Percentiles rank a stretch among this genome's conserved stretches.
phyloP scores from a whole-genome alignment of 2,329 filamentous ascomycete genomes.

The Cladophialophora carrionii region DNA sequence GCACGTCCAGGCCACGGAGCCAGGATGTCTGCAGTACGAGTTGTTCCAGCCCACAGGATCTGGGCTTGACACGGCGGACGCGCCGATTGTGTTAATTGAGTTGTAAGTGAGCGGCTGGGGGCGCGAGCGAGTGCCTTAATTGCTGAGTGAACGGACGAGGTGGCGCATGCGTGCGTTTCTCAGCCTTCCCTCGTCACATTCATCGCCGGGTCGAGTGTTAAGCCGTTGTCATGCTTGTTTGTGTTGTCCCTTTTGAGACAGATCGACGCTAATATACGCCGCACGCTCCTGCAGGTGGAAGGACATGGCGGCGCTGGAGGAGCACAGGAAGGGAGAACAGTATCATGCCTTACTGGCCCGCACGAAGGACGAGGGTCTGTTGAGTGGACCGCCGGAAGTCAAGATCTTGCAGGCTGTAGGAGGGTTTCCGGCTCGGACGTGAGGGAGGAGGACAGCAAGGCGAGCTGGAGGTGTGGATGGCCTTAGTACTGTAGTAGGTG shows the following conservation, averaged over 20 bases:
- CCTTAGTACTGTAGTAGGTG: too few relatives aligned
- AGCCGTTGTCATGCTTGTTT: too few relatives aligned
- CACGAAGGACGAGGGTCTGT: background rate
- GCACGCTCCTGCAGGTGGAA: conserved; percentile 4
- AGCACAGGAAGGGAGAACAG: background rate
- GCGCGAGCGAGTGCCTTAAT: too few relatives aligned
- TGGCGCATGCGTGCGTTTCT: too few relatives aligned
- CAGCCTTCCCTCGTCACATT: too few relatives aligned
- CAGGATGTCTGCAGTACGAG: conserved; percentile 7
- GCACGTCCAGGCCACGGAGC: conserved; percentile 11
- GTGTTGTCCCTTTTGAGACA: too few relatives aligned
- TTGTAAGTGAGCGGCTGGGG: background rate
- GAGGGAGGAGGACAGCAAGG: too few relatives aligned
- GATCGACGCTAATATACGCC: too few relatives aligned
- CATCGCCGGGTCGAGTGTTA: too few relatives aligned
- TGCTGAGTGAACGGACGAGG: too few relatives aligned
- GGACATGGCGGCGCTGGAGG: conserved; percentile 5
- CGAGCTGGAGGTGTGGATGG: too few relatives aligned
- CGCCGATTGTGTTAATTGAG: conserved; percentile 2
- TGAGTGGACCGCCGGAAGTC: conserved; percentile 6
- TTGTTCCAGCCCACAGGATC: conserved; percentile 7
- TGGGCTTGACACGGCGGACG: background rate
- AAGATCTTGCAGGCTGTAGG: conserved; percentile 2
- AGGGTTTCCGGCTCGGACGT: background rate
- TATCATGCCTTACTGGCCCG: conserved; percentile 1